phyloP scores from a whole-genome alignment of 306 rosid genomes.

The Ormosia emarginata region DNA sequence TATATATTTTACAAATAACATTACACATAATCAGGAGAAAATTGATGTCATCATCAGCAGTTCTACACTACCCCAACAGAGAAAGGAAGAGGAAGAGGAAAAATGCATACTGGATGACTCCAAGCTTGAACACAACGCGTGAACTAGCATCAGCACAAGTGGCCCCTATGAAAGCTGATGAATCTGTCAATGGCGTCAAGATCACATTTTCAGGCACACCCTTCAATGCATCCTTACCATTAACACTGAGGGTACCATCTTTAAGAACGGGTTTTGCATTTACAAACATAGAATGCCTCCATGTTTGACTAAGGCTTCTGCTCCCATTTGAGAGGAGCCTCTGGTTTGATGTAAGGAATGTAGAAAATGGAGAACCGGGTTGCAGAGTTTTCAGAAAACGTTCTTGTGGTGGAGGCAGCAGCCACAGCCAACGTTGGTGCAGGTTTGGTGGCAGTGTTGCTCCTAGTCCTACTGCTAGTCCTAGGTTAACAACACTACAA shows the following conservation, averaged over 20 bases:
- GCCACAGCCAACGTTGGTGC: no score
- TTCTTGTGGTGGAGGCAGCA: no score
- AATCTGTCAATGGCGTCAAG: background rate
- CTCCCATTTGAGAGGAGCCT: background rate
- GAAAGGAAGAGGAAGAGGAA: background rate
- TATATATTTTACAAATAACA: no score
- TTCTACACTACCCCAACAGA: background rate
- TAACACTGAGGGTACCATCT: background rate
- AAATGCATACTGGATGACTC: background rate
- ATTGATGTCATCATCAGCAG: background rate
- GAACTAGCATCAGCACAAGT: background rate
- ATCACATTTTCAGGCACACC: constrained; percentile 13
- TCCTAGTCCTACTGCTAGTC: no score
- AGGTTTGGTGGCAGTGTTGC: no score
- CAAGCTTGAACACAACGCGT: constrained; percentile 13
- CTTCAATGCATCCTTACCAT: background rate
- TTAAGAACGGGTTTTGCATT: background rate
- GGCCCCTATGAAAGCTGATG: constrained; percentile 1
- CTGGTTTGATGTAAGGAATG: background rate
- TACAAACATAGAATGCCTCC: background rate
- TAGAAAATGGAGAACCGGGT: background rate
- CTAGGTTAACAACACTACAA: no score
- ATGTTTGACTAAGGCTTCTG: no score
- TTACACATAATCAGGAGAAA: background rate
- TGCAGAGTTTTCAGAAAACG: no score